These are phyloP conservation scores for Metschnikowia cerradonensis DNA, from an alignment of 805 yeast genomes.

Conservation along the genomic window DNA sequence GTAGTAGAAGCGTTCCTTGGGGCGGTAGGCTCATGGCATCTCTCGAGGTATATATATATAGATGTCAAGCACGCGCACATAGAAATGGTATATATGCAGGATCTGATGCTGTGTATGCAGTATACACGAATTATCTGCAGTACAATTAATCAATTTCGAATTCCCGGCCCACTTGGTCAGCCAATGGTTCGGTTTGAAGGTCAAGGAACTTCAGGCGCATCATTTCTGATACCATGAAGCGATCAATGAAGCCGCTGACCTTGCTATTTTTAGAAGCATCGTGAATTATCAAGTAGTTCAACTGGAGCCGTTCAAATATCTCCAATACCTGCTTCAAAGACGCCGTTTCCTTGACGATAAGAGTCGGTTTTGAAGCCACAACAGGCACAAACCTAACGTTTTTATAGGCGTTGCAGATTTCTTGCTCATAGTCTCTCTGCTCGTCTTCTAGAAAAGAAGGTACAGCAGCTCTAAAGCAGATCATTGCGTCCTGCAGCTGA, in stretches of 20 bases:
- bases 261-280: constrained; percentile 13
- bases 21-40: constrained; percentile 17
- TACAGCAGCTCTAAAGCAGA: constrained; percentile 12
- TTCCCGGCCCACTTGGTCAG: constrained; percentile 13
- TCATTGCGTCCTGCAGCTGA: constrained; percentile 10
- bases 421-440: constrained; percentile 8
- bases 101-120: background rate
- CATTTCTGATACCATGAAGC: constrained; percentile 31
- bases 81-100: background rate
- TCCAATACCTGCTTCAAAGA: constrained; percentile 33
- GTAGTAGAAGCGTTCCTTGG: constrained; percentile 21
- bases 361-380: constrained; percentile 15
- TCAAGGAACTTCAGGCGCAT: constrained; percentile 25
- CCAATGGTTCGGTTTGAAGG: constrained; percentile 7
- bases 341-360: constrained; percentile 27
- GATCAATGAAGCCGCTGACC: constrained; percentile 37
- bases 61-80: background rate
- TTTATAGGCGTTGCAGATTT: background rate
- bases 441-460: constrained; percentile 4
- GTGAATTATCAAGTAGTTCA: constrained; percentile 33
- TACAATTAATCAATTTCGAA: constrained; percentile 21
- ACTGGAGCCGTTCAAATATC: constrained; percentile 34
- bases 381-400: constrained; percentile 8
- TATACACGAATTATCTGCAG: background rate
- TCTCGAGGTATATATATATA: background rate